These are phyloP conservation scores for Eruca vesicaria DNA, from an alignment of 441 rosid genomes.

Conservation along the genomic window DNA sequence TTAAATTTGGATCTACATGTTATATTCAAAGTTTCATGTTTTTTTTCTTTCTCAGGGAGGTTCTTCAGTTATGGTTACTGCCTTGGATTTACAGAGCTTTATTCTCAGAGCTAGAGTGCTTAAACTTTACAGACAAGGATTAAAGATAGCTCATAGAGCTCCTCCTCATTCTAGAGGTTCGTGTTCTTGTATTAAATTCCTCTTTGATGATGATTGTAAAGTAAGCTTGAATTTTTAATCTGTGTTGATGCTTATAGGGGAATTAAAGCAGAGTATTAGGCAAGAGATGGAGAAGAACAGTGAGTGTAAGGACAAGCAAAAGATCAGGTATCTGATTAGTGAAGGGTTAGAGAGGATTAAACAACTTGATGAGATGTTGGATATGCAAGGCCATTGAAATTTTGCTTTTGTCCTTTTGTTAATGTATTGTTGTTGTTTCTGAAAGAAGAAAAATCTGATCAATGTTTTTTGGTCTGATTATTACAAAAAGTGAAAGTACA, in stretches of 20 bases:
- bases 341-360: constrained; percentile 76
- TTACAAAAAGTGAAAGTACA: not conserved
- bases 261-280: constrained; percentile 55
- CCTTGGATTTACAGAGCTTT: constrained; percentile 72
- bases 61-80: constrained; percentile 39
- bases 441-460: not conserved
- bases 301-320: constrained; percentile 61
- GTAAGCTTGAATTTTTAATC: not conserved
- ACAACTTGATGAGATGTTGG: constrained; percentile 77
- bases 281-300: constrained; percentile 73
- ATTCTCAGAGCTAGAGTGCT: constrained; percentile 80
- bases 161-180: constrained; percentile 66
- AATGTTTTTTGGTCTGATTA: not conserved
- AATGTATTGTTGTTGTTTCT: not conserved
- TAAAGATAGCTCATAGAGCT: constrained; percentile 71
- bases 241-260: constrained; percentile 38
- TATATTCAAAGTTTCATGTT: not conserved
- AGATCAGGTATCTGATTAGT: constrained; percentile 64
- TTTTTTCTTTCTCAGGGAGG: not conserved
- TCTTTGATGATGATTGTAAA: not conserved
- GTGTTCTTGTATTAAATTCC: not conserved
- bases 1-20: not conserved
- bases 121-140: constrained; percentile 76
- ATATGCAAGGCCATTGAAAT: constrained; percentile 64
- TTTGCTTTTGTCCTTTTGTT: not conserved